Percentiles rank a stretch among this genome's conserved stretches.
phyloP scores from a whole-genome alignment of 2,329 filamentous ascomycete genomes.

The Aulographum hederae region DNA sequence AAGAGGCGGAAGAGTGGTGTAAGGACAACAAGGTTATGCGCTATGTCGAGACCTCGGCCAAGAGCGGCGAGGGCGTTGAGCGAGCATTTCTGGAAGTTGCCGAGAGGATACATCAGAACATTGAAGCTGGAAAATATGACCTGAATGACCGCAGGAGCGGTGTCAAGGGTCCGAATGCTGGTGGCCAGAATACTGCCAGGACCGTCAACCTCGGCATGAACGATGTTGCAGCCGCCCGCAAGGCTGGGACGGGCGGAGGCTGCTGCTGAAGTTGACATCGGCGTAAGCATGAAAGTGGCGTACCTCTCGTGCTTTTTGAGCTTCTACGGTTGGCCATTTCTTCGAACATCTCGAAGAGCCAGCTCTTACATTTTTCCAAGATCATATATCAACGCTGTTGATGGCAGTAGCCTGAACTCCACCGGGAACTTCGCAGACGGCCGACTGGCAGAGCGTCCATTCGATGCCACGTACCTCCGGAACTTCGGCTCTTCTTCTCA shows the following conservation, averaged over 20 bases:
- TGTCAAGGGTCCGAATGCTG: conserved; percentile 53
- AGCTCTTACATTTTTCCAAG: too few relatives aligned
- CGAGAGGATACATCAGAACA: conserved; percentile 91
- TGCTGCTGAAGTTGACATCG: too few relatives aligned
- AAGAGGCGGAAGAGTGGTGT: conserved; percentile 86
- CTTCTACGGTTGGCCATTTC: too few relatives aligned
- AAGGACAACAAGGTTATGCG: conserved; percentile 67
- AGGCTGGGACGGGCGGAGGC: conserved; percentile 12
- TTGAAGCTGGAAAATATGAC: conserved; percentile 88
- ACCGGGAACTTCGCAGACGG: too few relatives aligned
- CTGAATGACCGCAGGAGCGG: conserved; percentile 82
- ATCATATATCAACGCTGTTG: too few relatives aligned
- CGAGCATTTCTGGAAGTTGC: conserved; percentile 84
- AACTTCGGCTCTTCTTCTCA: too few relatives aligned
- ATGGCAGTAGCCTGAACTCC: too few relatives aligned
- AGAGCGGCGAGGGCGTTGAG: conserved; percentile 88
- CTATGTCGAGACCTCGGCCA: conserved; percentile 93
- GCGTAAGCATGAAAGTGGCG: too few relatives aligned
- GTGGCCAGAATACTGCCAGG: conserved; percentile 20
- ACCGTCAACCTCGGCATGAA: conserved; percentile 26
- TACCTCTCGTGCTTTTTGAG: too few relatives aligned
- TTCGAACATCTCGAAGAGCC: too few relatives aligned
- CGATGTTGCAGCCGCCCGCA: conserved; percentile 15
- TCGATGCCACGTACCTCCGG: too few relatives aligned
- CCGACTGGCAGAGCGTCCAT: too few relatives aligned